Percentiles rank a stretch among this genome's conserved stretches.
phyloP scores from a whole-genome alignment of 768 basidiomycete species.

The Russula dissimulans region DNA sequence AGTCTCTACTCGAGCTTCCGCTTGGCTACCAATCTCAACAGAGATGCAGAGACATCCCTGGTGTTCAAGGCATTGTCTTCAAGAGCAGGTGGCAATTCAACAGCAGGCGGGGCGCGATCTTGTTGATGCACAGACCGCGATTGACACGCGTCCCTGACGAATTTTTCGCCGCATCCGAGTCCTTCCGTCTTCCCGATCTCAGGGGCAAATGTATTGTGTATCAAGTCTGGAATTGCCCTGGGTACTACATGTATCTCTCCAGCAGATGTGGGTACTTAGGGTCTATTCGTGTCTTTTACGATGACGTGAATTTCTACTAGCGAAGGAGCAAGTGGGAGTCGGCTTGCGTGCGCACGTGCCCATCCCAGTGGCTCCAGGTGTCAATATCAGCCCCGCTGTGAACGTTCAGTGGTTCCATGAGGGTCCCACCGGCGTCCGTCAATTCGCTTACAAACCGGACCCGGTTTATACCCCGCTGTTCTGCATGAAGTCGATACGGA shows the following conservation, averaged over 20 bases:
- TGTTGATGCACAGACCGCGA: slow-evolving; percentile 1
- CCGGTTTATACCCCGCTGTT: slow-evolving; percentile 4
- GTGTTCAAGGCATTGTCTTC: not conserved
- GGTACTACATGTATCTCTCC: slow-evolving; percentile 12
- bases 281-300: not conserved
- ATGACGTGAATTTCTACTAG: not conserved
- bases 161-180: not conserved
- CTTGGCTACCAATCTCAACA: not conserved
- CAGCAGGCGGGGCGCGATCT: slow-evolving; percentile 5
- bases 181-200: not conserved
- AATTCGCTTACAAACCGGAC: not conserved
- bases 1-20: not conserved
- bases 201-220: not conserved
- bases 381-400: not conserved
- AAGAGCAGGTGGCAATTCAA: slow-evolving; percentile 1
- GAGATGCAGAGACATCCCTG: not conserved
- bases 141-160: not conserved
- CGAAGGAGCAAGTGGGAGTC: not conserved
- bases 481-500: not conserved
- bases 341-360: not conserved
- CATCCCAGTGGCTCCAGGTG: not conserved
- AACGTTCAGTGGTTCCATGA: not conserved
- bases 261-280: not conserved
- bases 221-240: not conserved
- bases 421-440: slow-evolving; percentile 1